A percentile compares a stretch with the other conserved stretches of the same genome.
phyloP scores from a whole-genome alignment of 805 yeast species.

The Candida endomychidarum region DNA sequence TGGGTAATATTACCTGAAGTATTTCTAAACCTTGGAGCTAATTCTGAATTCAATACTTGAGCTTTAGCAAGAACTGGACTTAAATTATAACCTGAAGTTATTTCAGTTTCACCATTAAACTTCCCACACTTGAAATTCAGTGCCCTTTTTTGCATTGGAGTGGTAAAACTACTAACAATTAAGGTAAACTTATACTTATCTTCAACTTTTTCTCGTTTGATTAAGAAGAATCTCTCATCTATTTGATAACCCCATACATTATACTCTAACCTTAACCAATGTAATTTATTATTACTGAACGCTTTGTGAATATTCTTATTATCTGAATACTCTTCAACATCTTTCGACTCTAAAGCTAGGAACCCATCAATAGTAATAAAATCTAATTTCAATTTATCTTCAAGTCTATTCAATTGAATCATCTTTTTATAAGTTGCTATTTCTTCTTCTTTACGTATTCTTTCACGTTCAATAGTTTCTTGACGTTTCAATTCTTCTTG shows the following conservation, averaged over 20 bases:
- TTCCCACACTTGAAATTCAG: slow-evolving; percentile 23
- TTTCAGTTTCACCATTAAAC: slow-evolving; percentile 5
- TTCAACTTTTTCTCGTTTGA: slow-evolving; percentile 6
- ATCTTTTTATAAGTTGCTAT: slow-evolving; percentile 13
- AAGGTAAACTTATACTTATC: slow-evolving; percentile 14
- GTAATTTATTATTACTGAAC: slow-evolving; percentile 14
- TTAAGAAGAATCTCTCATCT: slow-evolving; percentile 12
- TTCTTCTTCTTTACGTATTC: slow-evolving; percentile 14
- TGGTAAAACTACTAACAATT: slow-evolving; percentile 15
- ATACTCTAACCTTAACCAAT: slow-evolving; percentile 34
- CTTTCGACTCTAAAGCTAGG: slow-evolving; percentile 21
- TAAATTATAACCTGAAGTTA: slow-evolving; percentile 15
- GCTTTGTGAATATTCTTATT: slow-evolving; percentile 15
- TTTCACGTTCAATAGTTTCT: slow-evolving; percentile 14
- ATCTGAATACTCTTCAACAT: slow-evolving; percentile 12
- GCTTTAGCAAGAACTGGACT: slow-evolving; percentile 21
- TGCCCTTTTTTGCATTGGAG: slow-evolving; percentile 16
- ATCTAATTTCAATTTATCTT: slow-evolving; percentile 23
- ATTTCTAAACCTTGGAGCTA: neutral
- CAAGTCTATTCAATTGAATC: slow-evolving; percentile 11
- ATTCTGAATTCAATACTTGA: slow-evolving; percentile 12
- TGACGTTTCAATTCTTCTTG: slow-evolving; percentile 10
- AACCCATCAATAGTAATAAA: slow-evolving; percentile 42
- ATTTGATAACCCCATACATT: slow-evolving; percentile 31
- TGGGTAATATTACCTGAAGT: neutral